Base-by-base conservation (phyloP, 2,329 filamentous ascomycete species). In the Arthrobotrys sinensis region DNA sequence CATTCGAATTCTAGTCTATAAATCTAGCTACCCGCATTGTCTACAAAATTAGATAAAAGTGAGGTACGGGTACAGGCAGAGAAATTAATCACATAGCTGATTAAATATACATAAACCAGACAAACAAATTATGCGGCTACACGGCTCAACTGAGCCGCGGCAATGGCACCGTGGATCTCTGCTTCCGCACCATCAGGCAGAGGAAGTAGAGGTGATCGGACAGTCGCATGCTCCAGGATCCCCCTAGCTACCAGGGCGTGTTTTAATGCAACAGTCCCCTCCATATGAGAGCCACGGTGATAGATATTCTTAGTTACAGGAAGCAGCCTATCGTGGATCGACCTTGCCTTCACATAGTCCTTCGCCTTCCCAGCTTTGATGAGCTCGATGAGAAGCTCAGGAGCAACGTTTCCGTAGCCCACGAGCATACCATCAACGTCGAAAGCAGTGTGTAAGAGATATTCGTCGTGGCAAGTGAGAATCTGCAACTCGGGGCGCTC, bases 261-360 rank as follows among this genome's bases (percentile, higher is more conserved):
- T 83, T 88, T 88, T 21, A 88, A 80, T 3, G 85, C 85, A 1
- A 88, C 86, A 1, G 87, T 88, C 1, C 87, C 87, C 82, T 88
- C 87, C 87, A 88, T 88, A 72, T 88, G 87, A 8, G 86, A 88
- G 8, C 87, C 87, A 4, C 87, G 85, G 81, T 88, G 87, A 80
- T 88, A 88, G 0, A 88, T 86, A n/a, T 85, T 86, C 82, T 87
- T 87, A 0, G 87, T 88, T 0, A 88, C 84, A 0, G 87, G 87
- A 2, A 88, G 82, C 1, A 88, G 83, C 80, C 84, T 84, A 80
- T 88, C 87, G 80, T 88, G 87, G n/a, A 88, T 83, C 48, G 84
- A 84, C 24, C 87, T 84, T 2, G 87, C 87, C 70, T 83, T 85
- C 65, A 83, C 83, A 80, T 88, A 88, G 79, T 88, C 86, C 76